These are phyloP conservation scores for Oryza meridionalis DNA, from an alignment of 176 grass and related monocot genomes.

Conservation along the genomic window DNA sequence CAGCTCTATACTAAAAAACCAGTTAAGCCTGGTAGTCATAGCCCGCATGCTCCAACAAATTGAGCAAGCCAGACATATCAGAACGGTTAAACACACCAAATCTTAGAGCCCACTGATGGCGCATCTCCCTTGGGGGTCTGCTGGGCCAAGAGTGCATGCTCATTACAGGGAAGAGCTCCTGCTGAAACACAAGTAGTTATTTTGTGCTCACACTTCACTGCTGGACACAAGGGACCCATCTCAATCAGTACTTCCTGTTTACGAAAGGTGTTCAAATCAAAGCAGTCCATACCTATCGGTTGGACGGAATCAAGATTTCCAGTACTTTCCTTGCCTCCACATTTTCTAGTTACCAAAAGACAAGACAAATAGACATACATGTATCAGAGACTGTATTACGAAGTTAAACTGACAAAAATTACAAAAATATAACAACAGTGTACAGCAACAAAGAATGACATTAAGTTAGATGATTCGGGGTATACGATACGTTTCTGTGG, in stretches of 20 bases:
- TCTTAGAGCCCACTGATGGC: constrained; percentile 42
- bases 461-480: background rate
- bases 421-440: constrained; percentile 34
- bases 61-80: constrained; percentile 48
- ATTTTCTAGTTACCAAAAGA: constrained; percentile 63
- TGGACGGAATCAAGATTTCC: constrained; percentile 44
- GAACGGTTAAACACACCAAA: constrained; percentile 51
- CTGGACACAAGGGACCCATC: constrained; percentile 11
- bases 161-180: constrained; percentile 50
- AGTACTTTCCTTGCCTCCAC: constrained; percentile 51
- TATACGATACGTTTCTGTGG: constrained; percentile 39
- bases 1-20: background rate
- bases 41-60: constrained; percentile 42
- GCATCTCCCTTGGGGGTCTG: constrained; percentile 48
- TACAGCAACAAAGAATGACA: constrained; percentile 11
- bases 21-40: constrained; percentile 34
- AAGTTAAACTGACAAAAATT: constrained; percentile 35
- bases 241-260: constrained; percentile 28
- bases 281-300: constrained; percentile 61
- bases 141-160: constrained; percentile 35
- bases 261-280: constrained; percentile 40
- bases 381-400: constrained; percentile 58
- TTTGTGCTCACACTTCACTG: background rate
- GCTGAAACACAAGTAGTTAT: constrained; percentile 50
- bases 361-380: constrained; percentile 55